Evolutionary conservation across 345 rosid genomes (phyloP).

Genomic region (Eucalyptus brandiana): DNA sequence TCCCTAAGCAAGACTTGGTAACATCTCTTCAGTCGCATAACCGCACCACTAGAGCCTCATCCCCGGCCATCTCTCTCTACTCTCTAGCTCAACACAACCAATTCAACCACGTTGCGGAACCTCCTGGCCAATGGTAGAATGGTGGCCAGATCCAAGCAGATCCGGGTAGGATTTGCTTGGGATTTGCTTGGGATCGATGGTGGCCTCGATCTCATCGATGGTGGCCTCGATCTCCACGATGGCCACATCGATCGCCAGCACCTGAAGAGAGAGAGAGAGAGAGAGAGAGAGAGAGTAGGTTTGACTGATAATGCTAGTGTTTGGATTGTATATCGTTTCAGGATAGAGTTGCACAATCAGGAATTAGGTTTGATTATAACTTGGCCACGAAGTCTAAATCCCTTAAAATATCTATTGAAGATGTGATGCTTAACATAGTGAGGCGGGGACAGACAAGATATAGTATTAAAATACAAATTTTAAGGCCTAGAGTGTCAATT

Average conservation of each 20-base stretch:
- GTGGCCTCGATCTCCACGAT: background rate
- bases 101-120: background rate
- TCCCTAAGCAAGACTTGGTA: background rate
- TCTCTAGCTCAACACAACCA: background rate
- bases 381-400: background rate
- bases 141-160: background rate
- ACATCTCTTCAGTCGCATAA: background rate
- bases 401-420: background rate
- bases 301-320: background rate
- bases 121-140: background rate
- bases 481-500: background rate
- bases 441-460: background rate
- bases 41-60: background rate
- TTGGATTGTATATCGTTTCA: background rate
- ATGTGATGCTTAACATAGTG: background rate
- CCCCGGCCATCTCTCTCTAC: background rate
- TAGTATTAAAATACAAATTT: background rate
- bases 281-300: background rate
- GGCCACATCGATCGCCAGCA: background rate
- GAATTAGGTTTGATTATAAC: background rate
- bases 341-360: background rate
- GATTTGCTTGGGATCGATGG: background rate
- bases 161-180: background rate
- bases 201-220: background rate
- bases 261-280: background rate